Evolutionary conservation across 2,329 filamentous ascomycete genomes (phyloP), one percentile per base, ranked within the genome.

Genomic region (Cryphonectria parasitica): DNA sequence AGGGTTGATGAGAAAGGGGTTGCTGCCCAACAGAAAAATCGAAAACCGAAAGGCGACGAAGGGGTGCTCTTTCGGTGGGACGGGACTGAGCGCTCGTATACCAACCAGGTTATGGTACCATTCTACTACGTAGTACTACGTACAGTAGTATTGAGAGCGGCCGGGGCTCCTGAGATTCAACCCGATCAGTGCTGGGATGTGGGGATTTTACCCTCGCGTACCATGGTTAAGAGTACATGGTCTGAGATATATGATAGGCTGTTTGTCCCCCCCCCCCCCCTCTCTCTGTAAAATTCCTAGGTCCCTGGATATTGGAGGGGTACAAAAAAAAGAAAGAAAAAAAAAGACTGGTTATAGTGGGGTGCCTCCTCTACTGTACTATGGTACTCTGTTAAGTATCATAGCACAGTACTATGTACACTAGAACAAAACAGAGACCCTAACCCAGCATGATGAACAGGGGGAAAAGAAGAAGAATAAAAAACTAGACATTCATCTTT

Each of bases 61-160:
- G 25, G 25, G 25, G n/a, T 19, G 13, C 52, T 28, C n/a, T 31
- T 4, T 28, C 25, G 25, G 52, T 56, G 52, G 52, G 25, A 56
- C 52, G 52, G n/a, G 28, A 58, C 54, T 31, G 54, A 58, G 54
- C 54, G 54, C 28, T 58, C 54, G 54, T 58, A 58, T 58, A 58
- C n/a, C 52, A 25, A 49, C 45, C 45, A 49, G 45, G n/a, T 7
- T 11, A n/a, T 49, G 45, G 22, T 49, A n/a, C 45, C 6, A 49
- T n/a, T 2, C 22, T 11, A 49, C 22, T 49, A n/a, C n/a, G 45
- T 49, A 49, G 8, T 49, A n/a, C 45, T 49, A 49, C 19, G 45
- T 49, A n/a, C 22, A 49, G 45, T 49, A 49, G 45, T 49, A n/a
- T 49, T n/a, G 52, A 34, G 10, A 28, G 25, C n/a, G n/a, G 10